Percentiles rank a stretch among this genome's conserved stretches.
Evolutionary conservation across 192 early-diverging fungal species (phyloP).

Genomic region (Coemansia sp.): DNA sequence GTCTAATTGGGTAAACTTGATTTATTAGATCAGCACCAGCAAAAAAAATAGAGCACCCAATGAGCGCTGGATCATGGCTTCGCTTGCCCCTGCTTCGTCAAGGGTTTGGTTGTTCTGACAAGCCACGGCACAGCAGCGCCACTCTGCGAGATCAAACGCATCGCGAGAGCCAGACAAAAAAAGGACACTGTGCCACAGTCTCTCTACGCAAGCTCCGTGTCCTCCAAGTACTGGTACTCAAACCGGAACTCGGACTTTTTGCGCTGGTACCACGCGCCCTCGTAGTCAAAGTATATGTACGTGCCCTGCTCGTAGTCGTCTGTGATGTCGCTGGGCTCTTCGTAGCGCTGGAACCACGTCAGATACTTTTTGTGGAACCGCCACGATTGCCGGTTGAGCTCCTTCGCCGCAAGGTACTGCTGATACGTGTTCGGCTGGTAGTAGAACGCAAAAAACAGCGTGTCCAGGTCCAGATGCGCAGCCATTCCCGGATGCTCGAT

Average conservation of each 20-base stretch:
- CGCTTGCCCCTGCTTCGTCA: neutral
- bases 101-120: neutral
- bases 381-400: conserved; percentile 97
- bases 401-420: conserved; percentile 93
- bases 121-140: neutral
- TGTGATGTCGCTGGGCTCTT: conserved; percentile 93
- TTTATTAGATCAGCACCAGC: conserved; percentile 3
- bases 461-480: conserved; percentile 91
- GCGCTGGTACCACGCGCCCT: conserved; percentile 94
- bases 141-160: neutral
- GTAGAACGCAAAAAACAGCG: conserved; percentile 98
- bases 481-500: conserved; percentile 85
- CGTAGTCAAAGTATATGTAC: conserved; percentile 98
- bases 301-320: conserved; percentile 98
- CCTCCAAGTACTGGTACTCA: conserved; percentile 87
- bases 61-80: neutral
- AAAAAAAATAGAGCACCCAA: conserved; percentile 1
- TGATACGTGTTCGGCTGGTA: conserved; percentile 96
- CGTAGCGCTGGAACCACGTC: conserved; percentile 98
- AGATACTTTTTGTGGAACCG: conserved; percentile 97
- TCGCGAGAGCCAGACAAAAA: neutral
- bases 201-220: conserved; percentile 67
- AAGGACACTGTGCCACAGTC: neutral
- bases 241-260: conserved; percentile 97
- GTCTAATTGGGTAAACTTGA: conserved; percentile 8